Conservation (phyloP, 2,329 filamentous ascomycete genomes). For the Macroventuria anomochaeta region DNA sequence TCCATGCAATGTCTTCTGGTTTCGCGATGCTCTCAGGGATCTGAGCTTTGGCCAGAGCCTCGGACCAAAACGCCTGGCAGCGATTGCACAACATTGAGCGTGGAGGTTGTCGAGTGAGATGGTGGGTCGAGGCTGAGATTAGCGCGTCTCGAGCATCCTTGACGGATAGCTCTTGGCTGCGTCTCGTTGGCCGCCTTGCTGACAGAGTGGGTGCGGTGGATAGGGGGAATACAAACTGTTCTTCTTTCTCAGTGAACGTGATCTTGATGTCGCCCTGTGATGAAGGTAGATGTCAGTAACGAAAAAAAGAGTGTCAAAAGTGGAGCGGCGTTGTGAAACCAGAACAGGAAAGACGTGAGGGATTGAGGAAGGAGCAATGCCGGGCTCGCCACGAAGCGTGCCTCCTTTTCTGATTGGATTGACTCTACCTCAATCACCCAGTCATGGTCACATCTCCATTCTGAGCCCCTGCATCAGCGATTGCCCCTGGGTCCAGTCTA, state of each 20-base stretch:
- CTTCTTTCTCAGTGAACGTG: not conserved
- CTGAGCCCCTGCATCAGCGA: conserved; percentile 10
- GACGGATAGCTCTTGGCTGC: not conserved
- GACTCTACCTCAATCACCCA: conserved; percentile 15
- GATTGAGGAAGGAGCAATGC: no score
- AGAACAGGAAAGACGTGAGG: no score
- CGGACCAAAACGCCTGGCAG: conserved; percentile 21
- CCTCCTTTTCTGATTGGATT: not conserved
- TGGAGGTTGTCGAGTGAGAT: not conserved
- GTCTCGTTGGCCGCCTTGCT: not conserved
- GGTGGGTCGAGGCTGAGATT: not conserved
- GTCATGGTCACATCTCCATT: conserved; percentile 43
- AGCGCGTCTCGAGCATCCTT: not conserved
- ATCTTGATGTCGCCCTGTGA: not conserved
- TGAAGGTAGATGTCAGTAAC: not conserved
- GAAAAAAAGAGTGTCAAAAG: not conserved
- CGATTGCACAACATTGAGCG: conserved; percentile 23
- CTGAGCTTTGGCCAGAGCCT: conserved; percentile 5
- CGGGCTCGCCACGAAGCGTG: no score
- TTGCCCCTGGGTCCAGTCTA: conserved; percentile 28
- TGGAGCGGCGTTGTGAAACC: no score
- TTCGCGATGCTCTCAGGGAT: conserved; percentile 5
- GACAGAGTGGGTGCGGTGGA: not conserved
- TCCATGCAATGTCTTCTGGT: not conserved
- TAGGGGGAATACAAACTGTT: no score